Evolutionary conservation across 768 basidiomycete genomes (phyloP).

Genomic region (Tephrocybe sp.): DNA sequence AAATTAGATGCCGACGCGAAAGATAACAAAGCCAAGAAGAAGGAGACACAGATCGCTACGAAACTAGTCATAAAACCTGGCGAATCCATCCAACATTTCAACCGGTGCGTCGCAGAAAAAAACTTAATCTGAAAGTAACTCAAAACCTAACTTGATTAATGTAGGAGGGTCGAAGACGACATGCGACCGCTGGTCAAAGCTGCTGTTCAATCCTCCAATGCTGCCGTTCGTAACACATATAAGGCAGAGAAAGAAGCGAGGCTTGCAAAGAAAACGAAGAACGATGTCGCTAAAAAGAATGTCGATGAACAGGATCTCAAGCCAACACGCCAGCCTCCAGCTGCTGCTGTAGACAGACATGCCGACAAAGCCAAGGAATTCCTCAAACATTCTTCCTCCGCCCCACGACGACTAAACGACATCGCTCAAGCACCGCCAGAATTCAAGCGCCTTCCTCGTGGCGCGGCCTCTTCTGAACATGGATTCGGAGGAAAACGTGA

Average conservation of each 20-base stretch:
- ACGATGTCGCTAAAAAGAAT: constrained; percentile 14
- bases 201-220: constrained; percentile 59
- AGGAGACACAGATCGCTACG: constrained; percentile 21
- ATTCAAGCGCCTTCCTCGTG: constrained; percentile 24
- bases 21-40: constrained; percentile 19
- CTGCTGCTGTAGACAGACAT: constrained; percentile 21
- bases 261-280: constrained; percentile 20
- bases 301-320: constrained; percentile 14
- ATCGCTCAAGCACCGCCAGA: constrained; percentile 28
- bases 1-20: constrained; percentile 23
- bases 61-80: constrained; percentile 55
- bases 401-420: constrained; percentile 48
- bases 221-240: constrained; percentile 43
- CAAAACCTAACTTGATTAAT: background rate
- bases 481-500: constrained; percentile 31
- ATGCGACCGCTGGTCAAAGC: constrained; percentile 65
- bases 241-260: constrained; percentile 39
- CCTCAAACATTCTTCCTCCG: constrained; percentile 44
- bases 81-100: constrained; percentile 77
- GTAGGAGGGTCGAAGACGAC: constrained; percentile 71
- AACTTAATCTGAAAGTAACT: background rate
- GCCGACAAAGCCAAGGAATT: constrained; percentile 48
- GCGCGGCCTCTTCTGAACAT: constrained; percentile 21
- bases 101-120: constrained; percentile 46
- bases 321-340: constrained; percentile 9